These are phyloP conservation scores for Chenopodium berlandieri DNA, from an alignment of 148 eudicot species.

Conservation along the genomic window DNA sequence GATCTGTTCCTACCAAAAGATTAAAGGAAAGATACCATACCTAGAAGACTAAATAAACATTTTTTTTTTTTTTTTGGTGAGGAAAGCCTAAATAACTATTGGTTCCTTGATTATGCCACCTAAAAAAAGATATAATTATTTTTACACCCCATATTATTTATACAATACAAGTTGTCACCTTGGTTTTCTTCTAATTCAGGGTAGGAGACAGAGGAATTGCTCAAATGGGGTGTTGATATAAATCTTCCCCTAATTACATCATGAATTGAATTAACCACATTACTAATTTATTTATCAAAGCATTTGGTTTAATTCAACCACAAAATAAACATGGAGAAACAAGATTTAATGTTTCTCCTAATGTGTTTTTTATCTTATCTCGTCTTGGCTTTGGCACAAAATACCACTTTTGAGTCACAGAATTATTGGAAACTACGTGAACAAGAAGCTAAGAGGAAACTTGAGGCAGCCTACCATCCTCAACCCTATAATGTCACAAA, in stretches of 20 bases:
- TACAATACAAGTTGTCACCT: conserved; percentile 3
- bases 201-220: neutral
- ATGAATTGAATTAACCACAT: conserved; percentile 20
- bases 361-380: conserved; percentile 6
- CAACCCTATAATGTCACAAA: conserved; percentile 41
- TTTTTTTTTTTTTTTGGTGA: no score
- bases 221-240: conserved; percentile 4
- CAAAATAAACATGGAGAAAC: conserved; percentile 24
- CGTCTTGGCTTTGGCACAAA: conserved; percentile 13
- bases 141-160: neutral
- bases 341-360: conserved; percentile 10
- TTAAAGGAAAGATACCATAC: no score
- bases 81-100: neutral
- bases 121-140: neutral
- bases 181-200: neutral
- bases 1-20: no score
- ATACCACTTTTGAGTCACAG: conserved; percentile 22
- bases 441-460: conserved; percentile 33
- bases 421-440: conserved; percentile 43
- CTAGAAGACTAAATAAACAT: no score
- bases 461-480: conserved; percentile 35
- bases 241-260: neutral
- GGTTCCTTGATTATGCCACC: neutral
- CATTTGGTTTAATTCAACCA: conserved; percentile 18
- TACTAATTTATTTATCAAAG: neutral